phyloP scores from a whole-genome alignment of 2,329 filamentous ascomycete species.

The Chaetomium sp. region DNA sequence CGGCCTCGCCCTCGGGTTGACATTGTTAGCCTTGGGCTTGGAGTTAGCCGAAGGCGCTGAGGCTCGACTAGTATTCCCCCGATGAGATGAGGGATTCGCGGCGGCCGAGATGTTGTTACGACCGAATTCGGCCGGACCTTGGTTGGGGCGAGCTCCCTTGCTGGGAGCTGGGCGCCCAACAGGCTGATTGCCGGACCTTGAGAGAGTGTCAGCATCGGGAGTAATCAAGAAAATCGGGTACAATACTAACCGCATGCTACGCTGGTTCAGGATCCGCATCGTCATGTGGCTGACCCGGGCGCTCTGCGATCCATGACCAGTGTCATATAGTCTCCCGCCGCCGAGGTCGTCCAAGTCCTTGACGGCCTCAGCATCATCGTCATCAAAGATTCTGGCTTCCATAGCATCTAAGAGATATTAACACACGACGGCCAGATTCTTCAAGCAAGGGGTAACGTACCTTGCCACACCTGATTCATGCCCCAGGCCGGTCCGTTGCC shows the following conservation, averaged over 20 bases:
- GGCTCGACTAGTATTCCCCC: background rate
- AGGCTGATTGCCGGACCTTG: background rate
- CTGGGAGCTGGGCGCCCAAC: background rate
- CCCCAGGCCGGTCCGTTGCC: background rate
- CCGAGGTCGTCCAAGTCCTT: slow-evolving; percentile 36
- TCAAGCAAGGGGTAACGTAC: slow-evolving; percentile 4
- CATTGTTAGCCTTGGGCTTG: background rate
- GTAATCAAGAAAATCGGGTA: background rate
- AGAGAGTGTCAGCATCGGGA: background rate
- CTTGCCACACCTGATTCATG: slow-evolving; percentile 16
- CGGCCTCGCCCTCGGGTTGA: slow-evolving; percentile 3
- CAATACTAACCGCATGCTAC: slow-evolving; percentile 9
- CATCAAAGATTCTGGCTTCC: slow-evolving; percentile 35
- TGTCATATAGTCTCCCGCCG: slow-evolving; percentile 35
- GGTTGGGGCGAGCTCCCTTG: background rate
- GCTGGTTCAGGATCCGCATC: slow-evolving; percentile 15
- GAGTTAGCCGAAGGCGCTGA: background rate
- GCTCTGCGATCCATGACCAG: background rate
- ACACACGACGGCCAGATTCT: background rate
- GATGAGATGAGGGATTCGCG: background rate
- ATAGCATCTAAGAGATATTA: slow-evolving; percentile 30
- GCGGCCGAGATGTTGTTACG: background rate
- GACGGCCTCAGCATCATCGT: slow-evolving; percentile 39
- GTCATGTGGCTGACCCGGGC: background rate
- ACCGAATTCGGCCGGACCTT: background rate